Conservation (phyloP, 352 stramenopile genomes). For the Elongisporangium undulatum region DNA sequence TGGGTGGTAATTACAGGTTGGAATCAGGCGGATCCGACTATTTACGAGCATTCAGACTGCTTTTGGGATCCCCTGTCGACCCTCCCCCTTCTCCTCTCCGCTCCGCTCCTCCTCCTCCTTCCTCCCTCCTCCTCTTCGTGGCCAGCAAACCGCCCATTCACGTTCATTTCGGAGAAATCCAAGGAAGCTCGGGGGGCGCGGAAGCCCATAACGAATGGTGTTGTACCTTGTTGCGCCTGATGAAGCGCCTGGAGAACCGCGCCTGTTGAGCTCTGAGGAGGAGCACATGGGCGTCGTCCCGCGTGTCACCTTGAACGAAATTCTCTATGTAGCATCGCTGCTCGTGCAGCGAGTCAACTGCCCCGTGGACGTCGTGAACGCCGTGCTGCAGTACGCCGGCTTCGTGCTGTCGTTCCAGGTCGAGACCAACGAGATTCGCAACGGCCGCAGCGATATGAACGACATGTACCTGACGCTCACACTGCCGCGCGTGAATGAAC, state of each 20-base stretch:
- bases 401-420: slow-evolving; percentile 44
- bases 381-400: slow-evolving; percentile 47
- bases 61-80: too few species aligned
- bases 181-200: background rate
- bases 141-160: background rate
- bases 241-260: background rate
- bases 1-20: background rate
- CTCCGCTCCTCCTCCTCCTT: background rate
- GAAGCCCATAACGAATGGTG: background rate
- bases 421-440: slow-evolving; percentile 20
- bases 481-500: slow-evolving; percentile 24
- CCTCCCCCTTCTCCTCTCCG: too few species aligned
- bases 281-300: background rate
- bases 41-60: background rate
- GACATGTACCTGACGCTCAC: slow-evolving; percentile 47
- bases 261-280: background rate
- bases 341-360: slow-evolving; percentile 25
- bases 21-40: background rate
- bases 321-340: slow-evolving; percentile 36
- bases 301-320: slow-evolving; percentile 15
- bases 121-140: background rate
- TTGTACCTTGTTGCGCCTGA: background rate
- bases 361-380: slow-evolving; percentile 37
- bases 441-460: slow-evolving; percentile 40
- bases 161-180: background rate